Evolutionary conservation across 192 early-diverging fungal genomes (phyloP).

Genomic region (Linnemannia schmuckeri): DNA sequence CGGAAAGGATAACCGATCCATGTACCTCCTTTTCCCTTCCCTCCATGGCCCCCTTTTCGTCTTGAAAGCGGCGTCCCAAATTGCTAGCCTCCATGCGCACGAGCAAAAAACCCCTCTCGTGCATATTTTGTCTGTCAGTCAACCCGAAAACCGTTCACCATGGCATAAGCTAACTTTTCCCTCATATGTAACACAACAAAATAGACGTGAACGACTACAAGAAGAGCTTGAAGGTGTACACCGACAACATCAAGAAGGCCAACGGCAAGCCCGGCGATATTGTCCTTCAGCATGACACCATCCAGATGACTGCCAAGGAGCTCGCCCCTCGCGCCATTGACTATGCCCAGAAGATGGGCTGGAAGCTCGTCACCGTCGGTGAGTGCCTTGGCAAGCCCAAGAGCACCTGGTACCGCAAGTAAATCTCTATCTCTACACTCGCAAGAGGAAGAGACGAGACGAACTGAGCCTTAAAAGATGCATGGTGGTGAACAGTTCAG

Average conservation of each 20-base stretch:
- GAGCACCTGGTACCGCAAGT: conserved; percentile 37
- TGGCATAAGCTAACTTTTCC: not conserved
- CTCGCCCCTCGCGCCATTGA: conserved; percentile 59
- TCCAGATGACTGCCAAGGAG: conserved; percentile 48
- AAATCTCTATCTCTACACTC: not conserved
- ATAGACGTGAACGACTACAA: conserved; percentile 24
- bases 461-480: no score
- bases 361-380: conserved; percentile 64
- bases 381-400: conserved; percentile 56
- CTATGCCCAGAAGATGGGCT: conserved; percentile 46
- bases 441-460: no score
- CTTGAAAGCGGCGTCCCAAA: not conserved
- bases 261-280: conserved; percentile 57
- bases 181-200: not conserved
- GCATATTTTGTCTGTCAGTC: not conserved
- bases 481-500: no score
- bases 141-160: no score
- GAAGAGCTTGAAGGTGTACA: conserved; percentile 23
- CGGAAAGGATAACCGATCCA: no score
- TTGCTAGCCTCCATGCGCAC: not conserved
- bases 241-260: conserved; percentile 18
- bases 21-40: no score
- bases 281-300: conserved; percentile 55
- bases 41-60: not conserved
- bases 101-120: not conserved